These are phyloP conservation scores for Xylaria polymorpha DNA, from an alignment of 2,329 filamentous ascomycete species.

Conservation along the genomic window DNA sequence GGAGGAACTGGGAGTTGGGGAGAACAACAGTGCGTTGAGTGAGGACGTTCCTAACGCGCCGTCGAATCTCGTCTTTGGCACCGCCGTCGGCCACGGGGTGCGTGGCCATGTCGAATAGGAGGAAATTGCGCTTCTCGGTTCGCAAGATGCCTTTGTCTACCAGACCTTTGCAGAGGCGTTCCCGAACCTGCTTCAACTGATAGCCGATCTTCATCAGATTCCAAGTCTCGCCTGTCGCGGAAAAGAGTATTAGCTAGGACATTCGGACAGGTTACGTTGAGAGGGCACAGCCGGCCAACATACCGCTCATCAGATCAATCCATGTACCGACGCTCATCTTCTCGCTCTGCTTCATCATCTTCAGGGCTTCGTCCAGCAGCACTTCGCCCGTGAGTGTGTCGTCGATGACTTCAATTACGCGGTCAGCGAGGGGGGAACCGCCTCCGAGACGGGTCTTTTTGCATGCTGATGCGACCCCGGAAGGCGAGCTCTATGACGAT, in stretches of 20 bases:
- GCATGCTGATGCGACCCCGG: slow-evolving; percentile 96
- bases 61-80: slow-evolving; percentile 96
- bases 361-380: slow-evolving; percentile 94
- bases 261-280: not conserved
- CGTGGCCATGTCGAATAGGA: slow-evolving; percentile 99
- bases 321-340: slow-evolving; percentile 99
- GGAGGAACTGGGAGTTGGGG: slow-evolving; percentile 85
- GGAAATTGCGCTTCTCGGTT: slow-evolving; percentile 99
- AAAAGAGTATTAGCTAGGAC: slow-evolving; percentile 24
- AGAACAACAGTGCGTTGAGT: slow-evolving; percentile 95
- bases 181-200: slow-evolving; percentile 98
- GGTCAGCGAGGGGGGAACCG: slow-evolving; percentile 90
- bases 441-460: slow-evolving; percentile 91
- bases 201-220: slow-evolving; percentile 99
- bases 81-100: slow-evolving; percentile 96
- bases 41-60: slow-evolving; percentile 90
- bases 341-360: slow-evolving; percentile 99
- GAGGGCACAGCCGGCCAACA: slow-evolving; percentile 45
- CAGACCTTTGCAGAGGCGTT: slow-evolving; percentile 94
- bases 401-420: slow-evolving; percentile 96
- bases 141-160: slow-evolving; percentile 99
- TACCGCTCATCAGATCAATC: slow-evolving; percentile 99
- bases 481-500: slow-evolving; percentile 98
- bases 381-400: slow-evolving; percentile 97
- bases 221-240: slow-evolving; percentile 88